Base-by-base conservation (phyloP, 2,329 filamentous ascomycete genomes). In the Microascus cirrosus region DNA sequence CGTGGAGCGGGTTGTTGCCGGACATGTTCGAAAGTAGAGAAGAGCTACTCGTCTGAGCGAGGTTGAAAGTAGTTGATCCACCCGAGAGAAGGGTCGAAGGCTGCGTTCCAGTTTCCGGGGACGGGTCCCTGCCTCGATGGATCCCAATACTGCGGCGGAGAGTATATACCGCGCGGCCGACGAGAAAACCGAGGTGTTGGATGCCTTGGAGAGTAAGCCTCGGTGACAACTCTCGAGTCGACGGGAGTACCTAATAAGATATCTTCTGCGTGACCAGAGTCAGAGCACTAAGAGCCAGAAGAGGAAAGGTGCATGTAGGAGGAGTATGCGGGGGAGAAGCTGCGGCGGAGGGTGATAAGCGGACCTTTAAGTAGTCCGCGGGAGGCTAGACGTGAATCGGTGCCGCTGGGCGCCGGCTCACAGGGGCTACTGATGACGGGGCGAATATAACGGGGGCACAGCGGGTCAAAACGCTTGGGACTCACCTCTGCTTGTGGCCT, bases 41-140 rank as follows among this genome's bases (percentile, higher is more conserved):
- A 8, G 13, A n/a, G 10, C 13, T 45, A 45, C 15, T 45, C 36
- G 39, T 7, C 18, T 45, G 39, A 7, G 15, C 0, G 53, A 7
- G 36, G 22, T n/a, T 28, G 22, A 36, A 15, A 35, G n/a, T 20
- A 50, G 20, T 24, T 8, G 25, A 20, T 2, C 34, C 34, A 34
- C 45, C 68, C 55, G 68, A 51, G 56, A 60, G 58, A 48, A 7
- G 62, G 65, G 42, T 71, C 64, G 53, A 68, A 73, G 0, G 64
- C 63, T 3, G 70, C 66, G 55, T 69, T 64, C 72, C 72, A 74
- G 58, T 69, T 60, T 13, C 70, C 70, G 1, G 68, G 65, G 15
- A 70, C 63, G 10, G 68, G 63, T 3, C 65, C 66, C 56, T 71
- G 65, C 22, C 59, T 60, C 11, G 63, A 61, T 4, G 69, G 68